phyloP scores from a whole-genome alignment of 139 green algal genomes.

The Chlorella sp. region DNA sequence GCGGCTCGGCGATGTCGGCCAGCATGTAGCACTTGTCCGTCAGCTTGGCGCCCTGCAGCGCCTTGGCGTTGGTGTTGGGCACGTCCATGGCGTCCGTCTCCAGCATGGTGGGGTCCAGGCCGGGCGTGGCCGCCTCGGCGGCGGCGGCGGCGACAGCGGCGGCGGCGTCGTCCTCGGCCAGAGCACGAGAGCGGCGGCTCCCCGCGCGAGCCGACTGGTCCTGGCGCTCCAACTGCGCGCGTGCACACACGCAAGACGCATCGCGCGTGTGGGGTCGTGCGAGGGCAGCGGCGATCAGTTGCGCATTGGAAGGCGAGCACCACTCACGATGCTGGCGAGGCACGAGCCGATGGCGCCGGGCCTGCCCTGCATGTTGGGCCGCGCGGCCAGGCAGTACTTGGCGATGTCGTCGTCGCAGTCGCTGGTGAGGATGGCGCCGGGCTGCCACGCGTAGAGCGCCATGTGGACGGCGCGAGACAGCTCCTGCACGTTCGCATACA shows the following conservation, averaged over 20 bases:
- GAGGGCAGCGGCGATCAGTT: too few species aligned
- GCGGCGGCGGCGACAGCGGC: too few species aligned
- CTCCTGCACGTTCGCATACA: constrained; percentile 50
- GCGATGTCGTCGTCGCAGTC: constrained; percentile 35
- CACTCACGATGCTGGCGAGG: constrained; percentile 53
- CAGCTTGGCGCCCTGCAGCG: neutral
- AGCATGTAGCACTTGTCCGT: constrained; percentile 33
- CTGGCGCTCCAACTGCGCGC: neutral
- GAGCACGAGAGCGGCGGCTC: too few species aligned
- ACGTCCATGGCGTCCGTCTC: neutral
- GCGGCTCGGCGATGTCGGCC: constrained; percentile 48
- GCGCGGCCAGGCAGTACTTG: constrained; percentile 36
- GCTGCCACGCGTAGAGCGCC: constrained; percentile 75
- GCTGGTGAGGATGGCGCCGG: constrained; percentile 41
- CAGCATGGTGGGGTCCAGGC: neutral
- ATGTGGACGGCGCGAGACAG: constrained; percentile 71
- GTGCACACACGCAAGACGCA: too few species aligned
- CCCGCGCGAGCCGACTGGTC: neutral
- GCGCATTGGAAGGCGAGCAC: too few species aligned
- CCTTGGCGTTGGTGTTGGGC: neutral
- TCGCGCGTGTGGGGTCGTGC: too few species aligned
- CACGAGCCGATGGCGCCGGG: constrained; percentile 63
- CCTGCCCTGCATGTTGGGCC: constrained; percentile 43
- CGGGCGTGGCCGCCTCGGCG: too few species aligned
- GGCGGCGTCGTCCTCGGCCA: too few species aligned